Conservation (phyloP, 192 early-diverging fungal genomes). For the Diversispora eburnea region DNA sequence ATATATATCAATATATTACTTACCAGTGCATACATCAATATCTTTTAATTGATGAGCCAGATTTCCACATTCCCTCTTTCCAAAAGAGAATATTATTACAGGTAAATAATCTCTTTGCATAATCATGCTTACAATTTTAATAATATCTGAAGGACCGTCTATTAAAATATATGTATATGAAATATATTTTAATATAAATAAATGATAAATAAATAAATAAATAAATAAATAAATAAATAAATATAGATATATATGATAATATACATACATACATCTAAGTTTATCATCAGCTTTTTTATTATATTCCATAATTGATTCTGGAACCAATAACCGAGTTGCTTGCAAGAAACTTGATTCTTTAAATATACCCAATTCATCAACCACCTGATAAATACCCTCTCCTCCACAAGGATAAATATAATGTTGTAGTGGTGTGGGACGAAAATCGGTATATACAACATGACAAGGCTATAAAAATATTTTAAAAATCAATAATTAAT, state of each 20-base stretch:
- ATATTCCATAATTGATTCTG: slow-evolving; percentile 47
- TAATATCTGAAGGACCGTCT: slow-evolving; percentile 85
- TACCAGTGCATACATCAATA: slow-evolving; percentile 75
- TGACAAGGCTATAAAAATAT: slow-evolving; percentile 68
- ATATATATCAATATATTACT: neutral
- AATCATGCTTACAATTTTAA: slow-evolving; percentile 95
- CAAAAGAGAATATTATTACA: slow-evolving; percentile 97
- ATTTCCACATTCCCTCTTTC: slow-evolving; percentile 87
- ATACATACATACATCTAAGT: slow-evolving; percentile 87
- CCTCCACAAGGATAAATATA: slow-evolving; percentile 90
- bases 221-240: too few species aligned
- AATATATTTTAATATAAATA: neutral
- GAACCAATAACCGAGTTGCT: slow-evolving; percentile 70
- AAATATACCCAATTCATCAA: slow-evolving; percentile 94
- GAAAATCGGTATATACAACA: slow-evolving; percentile 96
- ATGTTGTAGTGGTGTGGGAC: slow-evolving; percentile 96
- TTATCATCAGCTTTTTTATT: slow-evolving; percentile 23
- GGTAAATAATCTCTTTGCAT: slow-evolving; percentile 94
- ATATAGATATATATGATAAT: slow-evolving; percentile 93
- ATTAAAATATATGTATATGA: neutral
- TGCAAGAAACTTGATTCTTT: slow-evolving; percentile 94
- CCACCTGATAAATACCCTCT: slow-evolving; percentile 92
- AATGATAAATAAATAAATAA: neutral
- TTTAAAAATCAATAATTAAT: neutral
- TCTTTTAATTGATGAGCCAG: slow-evolving; percentile 93